Base-by-base conservation (phyloP, 352 stramenopile species). In the Phytophthora crassamura region DNA sequence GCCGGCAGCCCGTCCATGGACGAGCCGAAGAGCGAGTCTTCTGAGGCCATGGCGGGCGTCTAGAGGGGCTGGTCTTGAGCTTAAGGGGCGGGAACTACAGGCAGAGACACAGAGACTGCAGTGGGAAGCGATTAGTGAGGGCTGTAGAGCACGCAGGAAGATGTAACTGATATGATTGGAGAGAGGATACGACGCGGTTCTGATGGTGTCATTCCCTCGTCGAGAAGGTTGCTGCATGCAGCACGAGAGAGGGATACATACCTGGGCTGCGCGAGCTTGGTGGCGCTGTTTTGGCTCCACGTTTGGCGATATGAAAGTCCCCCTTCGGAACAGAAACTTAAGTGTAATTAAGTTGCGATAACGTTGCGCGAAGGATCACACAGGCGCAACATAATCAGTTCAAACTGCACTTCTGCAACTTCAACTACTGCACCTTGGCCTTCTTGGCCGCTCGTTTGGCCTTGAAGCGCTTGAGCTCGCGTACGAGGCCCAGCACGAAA, bases 1-100 rank as follows among this genome's bases (percentile, higher is more conserved):
- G 78, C 79, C 40, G 85, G 80, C 16, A 94, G 60, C 4, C 67
- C 77, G 56, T 88, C 82, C 36, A 84, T 62, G 8, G 78, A 74
- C 52, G 74, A 55, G 48, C 53, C 67, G 42, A 75, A 76, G n/a
- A 82, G 74, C 65, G 78, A 69, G 34, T 74, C 65, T 59, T 79
- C 70, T 25, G 70, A 78, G 49, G 73, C 72, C 78, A 84, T 84
- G 22, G 34, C 33, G 38, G n/a, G 36, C 43, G 30, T 59, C 25
- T 59, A 25, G 16, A n/a, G 50, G 15, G 39, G 14, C 2, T 14
- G 14, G 15, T 53, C 46, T n/a, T 28, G 25, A 28, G 25, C 25
- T 28, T 28, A 28, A 28, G 25, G 25, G 25, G 25, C 2, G 25
- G 25, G 4, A 28, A 28, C 25, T 28, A 28, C 25, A 28, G 7